Base-by-base conservation (phyloP, 257 asterid species). In the Buddleja alternifolia region DNA sequence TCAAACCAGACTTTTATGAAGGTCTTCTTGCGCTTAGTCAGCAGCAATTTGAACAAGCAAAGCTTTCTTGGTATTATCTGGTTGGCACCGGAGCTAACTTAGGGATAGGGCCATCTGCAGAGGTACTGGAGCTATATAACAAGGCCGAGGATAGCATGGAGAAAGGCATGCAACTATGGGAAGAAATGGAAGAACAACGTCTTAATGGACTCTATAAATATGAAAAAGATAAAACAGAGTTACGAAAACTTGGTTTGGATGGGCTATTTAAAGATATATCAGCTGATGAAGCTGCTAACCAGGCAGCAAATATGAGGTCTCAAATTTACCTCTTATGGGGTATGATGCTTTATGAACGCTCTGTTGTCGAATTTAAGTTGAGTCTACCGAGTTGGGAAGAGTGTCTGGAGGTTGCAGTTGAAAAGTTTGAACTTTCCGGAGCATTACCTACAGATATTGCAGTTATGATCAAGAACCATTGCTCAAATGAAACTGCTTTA, bases 101-200 rank as follows among this genome's bases (percentile, higher is more conserved):
- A 52, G 39, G 23, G 17, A 15, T 9, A 8, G 56, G 73, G 73
- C 46, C 63, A 37, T 46, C 66, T 25, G 25, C 56, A 1, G 73
- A 68, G n/a, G 64, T 48, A n/a, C 54, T 68, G 4, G 5, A 7
- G n/a, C 66, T 68, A 6, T 71, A 60, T 29, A 62, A 71, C 39
- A 60, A n/a, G 20, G 76, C 76, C 1, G 76, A 71, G 46, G 70
- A 71, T 3, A 71, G 53, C 60, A 37, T 71, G 63, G 63, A 60
- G 8, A 52, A 17, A 2, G 76, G 70, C 10, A 48, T 53, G 69
- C 63, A 71, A 41, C 61, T 71, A 70, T 61, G 74, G 74, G 67
- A 57, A 15, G 55, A 57, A 41, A 24, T 47, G 16, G 67, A 69
- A 54, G 67, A 57, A 40, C 67, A 42, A 57, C 52, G 59, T 8